Percentiles rank a stretch among this genome's conserved stretches.
phyloP scores from a whole-genome alignment of 179 eudicot species.

The Spinacia oleracea region DNA sequence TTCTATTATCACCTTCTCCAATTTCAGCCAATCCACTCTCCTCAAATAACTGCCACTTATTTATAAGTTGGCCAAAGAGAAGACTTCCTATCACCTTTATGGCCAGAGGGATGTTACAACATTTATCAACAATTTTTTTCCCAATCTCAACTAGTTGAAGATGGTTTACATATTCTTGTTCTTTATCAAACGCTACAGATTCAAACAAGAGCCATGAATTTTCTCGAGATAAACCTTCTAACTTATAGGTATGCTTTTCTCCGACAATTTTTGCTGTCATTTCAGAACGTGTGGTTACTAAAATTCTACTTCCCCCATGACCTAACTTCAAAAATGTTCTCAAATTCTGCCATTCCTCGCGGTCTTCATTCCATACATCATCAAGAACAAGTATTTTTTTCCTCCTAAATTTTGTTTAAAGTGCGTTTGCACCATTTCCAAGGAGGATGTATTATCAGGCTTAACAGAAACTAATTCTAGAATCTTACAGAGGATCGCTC shows the following conservation, averaged over 20 bases:
- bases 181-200: not conserved
- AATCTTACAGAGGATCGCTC: not conserved
- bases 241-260: not conserved
- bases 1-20: not conserved
- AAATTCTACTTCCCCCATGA: not conserved
- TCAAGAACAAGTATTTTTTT: constrained; percentile 5
- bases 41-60: not conserved
- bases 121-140: not conserved
- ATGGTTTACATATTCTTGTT: not conserved
- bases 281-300: not conserved
- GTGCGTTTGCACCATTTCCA: not conserved
- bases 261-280: not conserved
- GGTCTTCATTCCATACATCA: constrained; percentile 4
- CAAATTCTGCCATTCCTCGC: not conserved
- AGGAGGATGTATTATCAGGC: not conserved
- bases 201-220: not conserved
- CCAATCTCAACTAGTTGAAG: not conserved
- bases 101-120: not conserved
- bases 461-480: not conserved
- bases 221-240: not conserved
- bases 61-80: not conserved
- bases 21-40: not conserved
- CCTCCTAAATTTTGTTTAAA: not conserved
- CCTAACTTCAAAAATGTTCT: not conserved
- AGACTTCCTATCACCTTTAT: not conserved